Base-by-base conservation (phyloP, 331 rosid species). In the Prunus yedoensis region DNA sequence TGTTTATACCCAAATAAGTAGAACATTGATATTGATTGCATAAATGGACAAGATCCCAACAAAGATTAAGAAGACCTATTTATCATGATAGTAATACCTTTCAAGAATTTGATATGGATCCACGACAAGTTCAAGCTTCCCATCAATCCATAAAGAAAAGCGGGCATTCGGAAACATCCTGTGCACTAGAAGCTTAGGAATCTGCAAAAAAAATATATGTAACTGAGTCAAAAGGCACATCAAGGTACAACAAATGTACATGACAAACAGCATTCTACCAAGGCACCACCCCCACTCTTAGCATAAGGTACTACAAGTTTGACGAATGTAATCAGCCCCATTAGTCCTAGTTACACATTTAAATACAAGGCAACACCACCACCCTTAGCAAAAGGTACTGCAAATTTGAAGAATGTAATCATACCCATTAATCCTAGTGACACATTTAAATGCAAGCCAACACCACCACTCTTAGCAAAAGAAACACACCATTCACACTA, bases 81-180 rank as follows among this genome's bases (percentile, higher is more conserved):
- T 11, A 47, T 47, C 52, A 47, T 47, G 52, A 47, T 47, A 47
- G 51, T 47, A 47, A 46, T 81, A 92, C 99, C 99, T 90, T 83
- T 92, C 99, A 56, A 94, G 96, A 83, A 94, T 79, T 87, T 87
- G 90, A 83, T 94, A 89, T 49, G 99, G 97, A 88, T 94, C 97
- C 62, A 88, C 93, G 57, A 89, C 92, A 89, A 94, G 99, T 84
- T 94, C 91, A 79, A 94, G 99, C 81, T 94, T 94, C 74, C 99
- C 99, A 79, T 94, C 99, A 68, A 89, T 58, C 99, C 99, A 94
- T 70, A 94, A 80, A 35, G 99, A 94, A 83, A 83, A 94, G 76
- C 96, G 92, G 52, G 93, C 92, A 88, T 89, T 90, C 43, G 99
- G 99, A 89, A 86, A 87, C 91, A 94, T 73, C 81, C 97, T 89